Conservation (phyloP, 768 basidiomycete species). For the Tylopilus cervinicoccineus region DNA sequence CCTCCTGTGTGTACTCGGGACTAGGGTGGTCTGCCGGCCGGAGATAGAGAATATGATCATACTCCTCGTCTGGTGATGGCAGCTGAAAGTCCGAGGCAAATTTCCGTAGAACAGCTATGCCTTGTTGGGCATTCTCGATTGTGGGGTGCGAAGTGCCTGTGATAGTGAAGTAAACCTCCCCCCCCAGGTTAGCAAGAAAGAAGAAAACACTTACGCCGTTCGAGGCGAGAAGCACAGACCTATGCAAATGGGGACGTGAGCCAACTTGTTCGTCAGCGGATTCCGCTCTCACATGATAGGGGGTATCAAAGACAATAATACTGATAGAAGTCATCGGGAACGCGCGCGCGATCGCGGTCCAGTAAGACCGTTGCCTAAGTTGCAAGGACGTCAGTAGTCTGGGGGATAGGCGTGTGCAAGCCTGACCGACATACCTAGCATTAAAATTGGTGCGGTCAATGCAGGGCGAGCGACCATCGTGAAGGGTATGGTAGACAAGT, state of each 20-base stretch:
- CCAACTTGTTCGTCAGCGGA: neutral
- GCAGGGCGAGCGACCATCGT: slow-evolving; percentile 65
- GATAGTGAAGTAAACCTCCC: slow-evolving; percentile 10
- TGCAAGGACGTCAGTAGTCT: slow-evolving; percentile 2
- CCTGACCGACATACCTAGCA: slow-evolving; percentile 43
- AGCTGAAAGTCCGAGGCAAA: slow-evolving; percentile 59
- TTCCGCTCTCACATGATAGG: slow-evolving; percentile 56
- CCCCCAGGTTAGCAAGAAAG: slow-evolving; percentile 9
- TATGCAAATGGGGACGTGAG: slow-evolving; percentile 30
- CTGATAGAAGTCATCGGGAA: slow-evolving; percentile 62
- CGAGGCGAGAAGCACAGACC: slow-evolving; percentile 61
- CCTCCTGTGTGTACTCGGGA: slow-evolving; percentile 46
- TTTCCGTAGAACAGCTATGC: slow-evolving; percentile 55
- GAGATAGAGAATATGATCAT: slow-evolving; percentile 51
- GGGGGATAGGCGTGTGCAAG: neutral
- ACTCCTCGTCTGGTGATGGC: slow-evolving; percentile 59
- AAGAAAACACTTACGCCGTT: slow-evolving; percentile 45
- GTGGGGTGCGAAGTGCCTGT: slow-evolving; percentile 75
- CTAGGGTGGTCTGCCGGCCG: slow-evolving; percentile 35
- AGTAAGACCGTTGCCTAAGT: slow-evolving; percentile 69
- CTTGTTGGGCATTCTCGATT: slow-evolving; percentile 58
- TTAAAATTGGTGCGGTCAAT: slow-evolving; percentile 80
- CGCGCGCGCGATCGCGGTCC: slow-evolving; percentile 69
- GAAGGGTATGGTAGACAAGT: slow-evolving; percentile 48
- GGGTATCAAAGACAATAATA: slow-evolving; percentile 76